Percentiles rank a stretch among this genome's conserved stretches.
These are phyloP conservation scores for Penium margaritaceum DNA, from an alignment of 139 green algal genomes.

Conservation along the genomic window DNA sequence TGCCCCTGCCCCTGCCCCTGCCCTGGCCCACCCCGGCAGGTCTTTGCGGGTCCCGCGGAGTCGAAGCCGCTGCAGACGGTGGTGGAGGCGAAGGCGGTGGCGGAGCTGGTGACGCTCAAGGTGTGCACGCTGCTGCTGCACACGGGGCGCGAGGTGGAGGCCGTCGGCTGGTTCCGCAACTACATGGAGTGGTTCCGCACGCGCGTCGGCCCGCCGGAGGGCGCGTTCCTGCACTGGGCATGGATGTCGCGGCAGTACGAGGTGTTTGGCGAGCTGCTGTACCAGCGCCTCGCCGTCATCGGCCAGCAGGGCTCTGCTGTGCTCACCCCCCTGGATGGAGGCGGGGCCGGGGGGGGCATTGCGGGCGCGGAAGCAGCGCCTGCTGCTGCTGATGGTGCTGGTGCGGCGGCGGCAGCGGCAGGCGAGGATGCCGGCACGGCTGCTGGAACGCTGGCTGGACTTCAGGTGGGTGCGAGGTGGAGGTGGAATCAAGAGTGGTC, in stretches of 20 bases:
- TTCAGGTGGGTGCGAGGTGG: no score
- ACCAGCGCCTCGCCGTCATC: slow-evolving; percentile 24
- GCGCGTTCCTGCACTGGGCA: slow-evolving; percentile 38
- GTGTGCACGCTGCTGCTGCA: slow-evolving; percentile 38
- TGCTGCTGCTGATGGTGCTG: slow-evolving; percentile 5
- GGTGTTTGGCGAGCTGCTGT: slow-evolving; percentile 42
- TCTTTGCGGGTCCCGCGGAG: no score
- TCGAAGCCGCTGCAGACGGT: slow-evolving; percentile 26
- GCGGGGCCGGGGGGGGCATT: not conserved
- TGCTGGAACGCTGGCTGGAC: no score
- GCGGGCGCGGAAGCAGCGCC: not conserved
- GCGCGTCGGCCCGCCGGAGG: slow-evolving; percentile 15
- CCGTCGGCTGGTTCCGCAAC: slow-evolving; percentile 16
- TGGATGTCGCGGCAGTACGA: slow-evolving; percentile 35
- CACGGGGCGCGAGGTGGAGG: slow-evolving; percentile 20
- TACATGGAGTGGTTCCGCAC: slow-evolving; percentile 25
- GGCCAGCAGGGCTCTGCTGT: not conserved
- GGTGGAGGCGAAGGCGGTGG: slow-evolving; percentile 29
- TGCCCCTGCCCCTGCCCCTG: not conserved
- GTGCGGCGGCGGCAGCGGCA: not conserved
- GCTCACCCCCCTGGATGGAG: not conserved
- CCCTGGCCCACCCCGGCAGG: not conserved
- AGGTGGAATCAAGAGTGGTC: no score
- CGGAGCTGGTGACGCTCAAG: slow-evolving; percentile 6
- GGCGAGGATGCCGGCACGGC: no score